Evolutionary conservation across 225 moss, liverwort and hornwort genomes (phyloP), one percentile per base, ranked within the genome.

Genomic region (Pseudisothecium myosuroides): DNA sequence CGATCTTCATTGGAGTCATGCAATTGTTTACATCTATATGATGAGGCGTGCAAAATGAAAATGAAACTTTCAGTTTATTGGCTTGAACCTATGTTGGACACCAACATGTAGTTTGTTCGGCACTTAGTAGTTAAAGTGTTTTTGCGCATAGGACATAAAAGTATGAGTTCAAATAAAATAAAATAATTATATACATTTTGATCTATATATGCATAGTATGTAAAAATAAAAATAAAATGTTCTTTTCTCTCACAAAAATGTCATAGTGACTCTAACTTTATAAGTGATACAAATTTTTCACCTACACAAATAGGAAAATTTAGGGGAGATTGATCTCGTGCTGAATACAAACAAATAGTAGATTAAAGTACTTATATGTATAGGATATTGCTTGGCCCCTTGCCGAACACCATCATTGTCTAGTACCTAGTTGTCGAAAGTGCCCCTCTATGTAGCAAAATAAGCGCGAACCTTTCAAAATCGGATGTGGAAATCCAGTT

Each of bases 371-470:
- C 14, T 71, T 2, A 8, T 39, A 12, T 39, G 2, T 8, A 41
- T 39, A 24, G 13, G 3, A 71, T n/a, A 8, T 21, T 39, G 8
- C 8, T 69, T 69, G 23, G 39, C 12, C 11, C 12, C 8, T 13
- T 69, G 2, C 1, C 0, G 0, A 2, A 69, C 14, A 14, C 1
- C 9, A 1, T 1, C 12, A 34, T 5, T 17, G 10, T 65, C 2
- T 10, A 23, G 23, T 5, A 64, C 0, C 0, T 65, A 65, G 65
- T 65, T 34, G 34, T 36, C 3, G 1, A 65, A 18, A 71, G 8
- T 41, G 1, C 1, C 5, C 43, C 1, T 41, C 4, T 26, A 26
- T 1, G 4, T 15, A 72, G 26, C 5, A 26, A 43, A 43, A 72
- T 26, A 26, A 49, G 12, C 1, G 0, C 13, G 6, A 12, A 76